Base-by-base conservation (phyloP, 2,329 filamentous ascomycete genomes). In the Nemania diffusa region DNA sequence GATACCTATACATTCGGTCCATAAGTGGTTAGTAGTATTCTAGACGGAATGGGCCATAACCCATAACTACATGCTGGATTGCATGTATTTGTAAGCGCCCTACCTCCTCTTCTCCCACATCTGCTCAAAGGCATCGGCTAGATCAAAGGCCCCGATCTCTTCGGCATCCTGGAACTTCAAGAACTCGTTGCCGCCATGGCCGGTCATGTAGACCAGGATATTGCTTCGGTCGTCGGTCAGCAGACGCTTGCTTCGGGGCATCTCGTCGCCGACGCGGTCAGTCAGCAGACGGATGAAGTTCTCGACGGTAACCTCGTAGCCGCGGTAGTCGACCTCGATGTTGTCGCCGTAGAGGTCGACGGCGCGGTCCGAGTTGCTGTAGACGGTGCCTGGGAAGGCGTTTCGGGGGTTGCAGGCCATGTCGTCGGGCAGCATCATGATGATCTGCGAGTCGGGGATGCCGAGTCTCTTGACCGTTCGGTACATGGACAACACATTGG, bases 321-420 rank as follows among this genome's bases (percentile, higher is more conserved):
- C 96, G 61, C 96, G 87, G 79, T 99, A 99, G 81, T 99, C 96
- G 57, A 99, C 96, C 83, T 99, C 96, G 75, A 99, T 98, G 79
- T 97, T 97, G 83, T 98, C 94, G 69, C 97, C 96, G 79, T 99
- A 99, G 5, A 99, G 85, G 77, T 99, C 96, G 56, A 99, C 91
- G 8, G 93, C 94, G 71, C 96, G 92, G 79, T 97, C 94, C 42
- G 96, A 94, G 78, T 99, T 98, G 82, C 96, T 97, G 86, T 98
- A 99, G 32, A 99, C 96, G 60, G 94, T 97, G 59, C 96, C 96
- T 0, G 96, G 94, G 79, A 99, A 99, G 57, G 94, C 94, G 79
- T 99, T 99, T 76, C 96, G 93, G 34, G 96, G 96, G 81, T 99
- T 99, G 85, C 96, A 99, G 44, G 96, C 96, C 93, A 99, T 98